Conservation (phyloP, 2,329 filamentous ascomycete genomes). For the Colletotrichum chlorophyti region DNA sequence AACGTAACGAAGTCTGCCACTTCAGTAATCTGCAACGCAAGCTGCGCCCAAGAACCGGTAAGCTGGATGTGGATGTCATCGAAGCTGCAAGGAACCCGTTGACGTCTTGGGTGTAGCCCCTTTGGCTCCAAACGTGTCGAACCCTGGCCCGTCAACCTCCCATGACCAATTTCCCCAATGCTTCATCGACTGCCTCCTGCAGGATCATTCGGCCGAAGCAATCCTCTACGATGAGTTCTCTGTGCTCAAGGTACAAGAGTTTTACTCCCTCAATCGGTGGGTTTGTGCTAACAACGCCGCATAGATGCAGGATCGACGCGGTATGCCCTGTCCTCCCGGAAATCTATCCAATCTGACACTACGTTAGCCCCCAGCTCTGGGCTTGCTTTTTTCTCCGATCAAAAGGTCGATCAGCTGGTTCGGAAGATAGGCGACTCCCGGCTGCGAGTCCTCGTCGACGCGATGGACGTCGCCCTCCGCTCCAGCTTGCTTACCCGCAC, state of each 20-base stretch:
- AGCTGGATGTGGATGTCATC: too few relatives aligned
- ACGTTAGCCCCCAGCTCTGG: slow-evolving; percentile 32
- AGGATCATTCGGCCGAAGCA: neutral
- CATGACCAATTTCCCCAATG: neutral
- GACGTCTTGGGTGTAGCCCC: too few relatives aligned
- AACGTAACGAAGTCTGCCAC: neutral
- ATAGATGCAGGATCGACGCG: neutral
- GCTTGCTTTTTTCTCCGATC: slow-evolving; percentile 43
- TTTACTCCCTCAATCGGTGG: too few relatives aligned
- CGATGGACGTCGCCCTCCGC: too few relatives aligned
- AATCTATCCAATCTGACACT: neutral
- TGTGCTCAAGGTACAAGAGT: slow-evolving; percentile 1
- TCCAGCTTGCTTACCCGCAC: too few relatives aligned
- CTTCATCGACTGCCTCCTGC: slow-evolving; percentile 4
- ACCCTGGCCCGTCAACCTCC: too few relatives aligned
- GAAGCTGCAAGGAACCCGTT: too few relatives aligned
- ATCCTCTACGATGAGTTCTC: neutral
- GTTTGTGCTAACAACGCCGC: too few relatives aligned
- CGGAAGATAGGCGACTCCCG: slow-evolving; percentile 26
- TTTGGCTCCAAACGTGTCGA: too few relatives aligned
- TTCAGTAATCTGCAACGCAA: neutral
- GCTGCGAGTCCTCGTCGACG: slow-evolving; percentile 26
- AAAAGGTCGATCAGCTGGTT: slow-evolving; percentile 36
- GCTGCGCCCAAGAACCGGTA: neutral
- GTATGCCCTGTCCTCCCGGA: too few relatives aligned